Base-by-base conservation (phyloP, 2,329 filamentous ascomycete species). In the Mariannaea elegans region DNA sequence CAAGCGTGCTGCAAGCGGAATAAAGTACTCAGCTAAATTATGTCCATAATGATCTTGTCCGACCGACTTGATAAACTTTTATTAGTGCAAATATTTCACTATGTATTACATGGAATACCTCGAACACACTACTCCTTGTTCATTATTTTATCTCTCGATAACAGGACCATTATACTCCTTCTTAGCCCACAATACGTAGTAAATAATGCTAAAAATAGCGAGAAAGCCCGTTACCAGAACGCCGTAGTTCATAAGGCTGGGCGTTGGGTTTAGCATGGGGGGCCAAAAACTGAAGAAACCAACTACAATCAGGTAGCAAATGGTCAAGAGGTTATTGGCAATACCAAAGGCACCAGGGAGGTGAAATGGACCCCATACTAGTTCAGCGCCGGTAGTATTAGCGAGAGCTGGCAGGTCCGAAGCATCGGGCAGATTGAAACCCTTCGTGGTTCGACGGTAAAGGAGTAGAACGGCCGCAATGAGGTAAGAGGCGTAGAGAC, bases 231-330 rank as follows among this genome's bases (percentile, higher is more conserved):
- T 81, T 0, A 84, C 76, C 2, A 84, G 63, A 8, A 81, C 71
- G 19, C 76, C 80, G 63, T 78, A 84, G 67, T 85, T 85, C 76
- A 82, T 80, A 12, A 72, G 78, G 1, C 71, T 67, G 0, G 76
- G 67, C 0, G 67, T 74, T 3, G 61, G 65, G 2, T 71, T 51
- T 2, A 68, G n/a, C 59, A 69, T 61, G 0, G 77, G 75, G 1
- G 75, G 83, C 81, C 80, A 85, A 45, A 87, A 83, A 19, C 77
- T 81, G 77, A 83, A 87, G 71, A 88, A 87, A 10, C 84, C 78
- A 2, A 87, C 76, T 38, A 87, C 80, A 1, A 82, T 57, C 68
- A 83, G 80, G 65, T 86, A 88, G 3, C 76, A 48, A 65, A 82
- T 84, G 1, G 84, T 80, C 48, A 85, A 82, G 1, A 76, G 67